Conservation (phyloP, 2,329 filamentous ascomycete genomes). For the Diaporthe nobilis region DNA sequence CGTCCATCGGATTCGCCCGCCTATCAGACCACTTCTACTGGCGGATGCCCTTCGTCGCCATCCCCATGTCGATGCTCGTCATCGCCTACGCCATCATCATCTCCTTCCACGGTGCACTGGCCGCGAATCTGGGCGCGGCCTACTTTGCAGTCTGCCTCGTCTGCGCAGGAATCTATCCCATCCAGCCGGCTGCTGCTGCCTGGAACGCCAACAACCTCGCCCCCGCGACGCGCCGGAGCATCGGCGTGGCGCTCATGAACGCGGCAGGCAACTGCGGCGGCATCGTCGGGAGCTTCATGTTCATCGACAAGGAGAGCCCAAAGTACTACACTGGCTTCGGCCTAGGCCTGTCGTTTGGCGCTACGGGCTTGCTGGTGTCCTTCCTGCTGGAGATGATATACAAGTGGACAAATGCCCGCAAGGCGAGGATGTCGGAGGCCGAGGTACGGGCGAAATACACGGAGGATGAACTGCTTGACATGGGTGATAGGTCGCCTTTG, state of each 20-base stretch:
- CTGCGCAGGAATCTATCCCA: slow-evolving; percentile 79
- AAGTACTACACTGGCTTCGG: slow-evolving; percentile 54
- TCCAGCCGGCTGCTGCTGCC: slow-evolving; percentile 72
- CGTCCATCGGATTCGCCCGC: slow-evolving; percentile 75
- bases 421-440: slow-evolving; percentile 45
- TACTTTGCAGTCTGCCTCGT: slow-evolving; percentile 79
- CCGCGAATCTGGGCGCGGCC: slow-evolving; percentile 63
- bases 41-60: slow-evolving; percentile 77
- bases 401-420: slow-evolving; percentile 47
- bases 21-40: slow-evolving; percentile 75
- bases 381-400: slow-evolving; percentile 50
- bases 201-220: slow-evolving; percentile 80
- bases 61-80: slow-evolving; percentile 71
- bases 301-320: slow-evolving; percentile 47
- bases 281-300: slow-evolving; percentile 53
- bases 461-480: slow-evolving; percentile 55
- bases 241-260: slow-evolving; percentile 56
- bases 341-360: slow-evolving; percentile 51
- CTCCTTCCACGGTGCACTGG: slow-evolving; percentile 67
- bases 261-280: slow-evolving; percentile 56
- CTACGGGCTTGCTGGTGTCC: slow-evolving; percentile 46
- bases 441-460: slow-evolving; percentile 52
- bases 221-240: slow-evolving; percentile 52
- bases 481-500: slow-evolving; percentile 58
- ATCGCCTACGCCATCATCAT: slow-evolving; percentile 71